These are phyloP conservation scores for Aspergillus fischeri DNA, from an alignment of 2,329 filamentous ascomycete species.

Conservation along the genomic window DNA sequence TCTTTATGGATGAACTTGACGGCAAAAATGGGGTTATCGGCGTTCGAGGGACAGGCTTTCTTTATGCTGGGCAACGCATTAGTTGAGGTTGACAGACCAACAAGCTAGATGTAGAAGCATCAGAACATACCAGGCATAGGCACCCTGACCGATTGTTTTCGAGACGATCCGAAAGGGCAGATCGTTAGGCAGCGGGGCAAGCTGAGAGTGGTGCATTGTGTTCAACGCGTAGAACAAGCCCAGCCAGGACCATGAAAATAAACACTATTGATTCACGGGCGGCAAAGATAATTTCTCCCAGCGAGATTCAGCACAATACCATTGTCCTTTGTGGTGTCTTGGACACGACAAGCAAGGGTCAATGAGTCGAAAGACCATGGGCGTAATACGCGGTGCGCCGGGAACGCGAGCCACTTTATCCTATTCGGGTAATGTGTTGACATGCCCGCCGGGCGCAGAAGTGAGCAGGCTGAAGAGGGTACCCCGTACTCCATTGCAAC, in stretches of 20 bases:
- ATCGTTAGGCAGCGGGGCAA: conserved; percentile 76
- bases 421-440: conserved; percentile 33
- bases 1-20: conserved; percentile 99
- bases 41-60: conserved; percentile 75
- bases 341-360: conserved; percentile 17
- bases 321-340: conserved; percentile 4
- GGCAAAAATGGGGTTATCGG: conserved; percentile 74
- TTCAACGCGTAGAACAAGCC: conserved; percentile 4
- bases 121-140: conserved; percentile 79
- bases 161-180: conserved; percentile 93
- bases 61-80: conserved; percentile 63
- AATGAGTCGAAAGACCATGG: conserved; percentile 6
- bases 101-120: neutral
- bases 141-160: conserved; percentile 92
- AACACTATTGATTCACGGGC: neutral
- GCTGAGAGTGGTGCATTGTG: conserved; percentile 70
- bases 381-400: conserved; percentile 14
- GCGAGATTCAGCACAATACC: neutral
- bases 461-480: neutral
- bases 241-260: neutral
- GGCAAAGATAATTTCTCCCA: neutral
- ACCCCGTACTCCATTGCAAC: neutral
- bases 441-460: conserved; percentile 2
- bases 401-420: conserved; percentile 37
- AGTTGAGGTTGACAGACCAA: neutral